Evolutionary conservation across 2,329 filamentous ascomycete genomes (phyloP), one percentile per base, ranked within the genome.

Genomic region (Cladosporium sp.): DNA sequence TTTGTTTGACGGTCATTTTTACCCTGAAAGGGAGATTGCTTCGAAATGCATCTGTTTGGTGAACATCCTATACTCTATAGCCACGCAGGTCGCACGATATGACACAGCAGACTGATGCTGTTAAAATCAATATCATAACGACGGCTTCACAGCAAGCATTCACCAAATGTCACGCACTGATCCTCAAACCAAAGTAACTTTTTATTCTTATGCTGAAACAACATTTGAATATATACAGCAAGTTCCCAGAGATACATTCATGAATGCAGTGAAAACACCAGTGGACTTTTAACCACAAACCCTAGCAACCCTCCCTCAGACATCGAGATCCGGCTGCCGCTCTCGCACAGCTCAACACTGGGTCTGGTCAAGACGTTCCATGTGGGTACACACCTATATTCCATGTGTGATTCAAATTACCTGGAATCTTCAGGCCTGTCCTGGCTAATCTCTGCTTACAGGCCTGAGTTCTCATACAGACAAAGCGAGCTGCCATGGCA

Each of bases 331-430:
- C 37, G 37, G 37, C 37, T 44, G 18, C 37, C 18, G 7, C 37
- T n/a, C 7, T 44, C 18, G 37, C 37, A 44, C 37, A n/a, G 37
- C 16, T n/a, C 37, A 44, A n/a, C 37, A n/a, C 2, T 18, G 2
- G 37, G 37, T n/a, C 37, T 44, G 37, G 37, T 44, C 37, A 44
- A 44, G 37, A 44, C 37, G 37, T n/a, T 44, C 37, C 37, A 44
- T 44, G 37, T 44, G 37, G 37, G 18, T n/a, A 44, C 18, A 35
- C 8, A 6, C 5, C 7, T 44, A 44, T n/a, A 44, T 44, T n/a
- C 18, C 37, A 10, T 44, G 37, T 44, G n/a, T n/a, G 18, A n/a
- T n/a, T 1, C 37, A 44, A 44, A n/a, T 44, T 44, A 6, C 18
- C 37, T n/a, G 18, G n/a, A 44, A 44, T n/a, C 37, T n/a, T 44